Percentiles rank a stretch among this genome's conserved stretches.
Evolutionary conservation across 208 protist species (phyloP).

Genomic region (Leishmania major): DNA sequence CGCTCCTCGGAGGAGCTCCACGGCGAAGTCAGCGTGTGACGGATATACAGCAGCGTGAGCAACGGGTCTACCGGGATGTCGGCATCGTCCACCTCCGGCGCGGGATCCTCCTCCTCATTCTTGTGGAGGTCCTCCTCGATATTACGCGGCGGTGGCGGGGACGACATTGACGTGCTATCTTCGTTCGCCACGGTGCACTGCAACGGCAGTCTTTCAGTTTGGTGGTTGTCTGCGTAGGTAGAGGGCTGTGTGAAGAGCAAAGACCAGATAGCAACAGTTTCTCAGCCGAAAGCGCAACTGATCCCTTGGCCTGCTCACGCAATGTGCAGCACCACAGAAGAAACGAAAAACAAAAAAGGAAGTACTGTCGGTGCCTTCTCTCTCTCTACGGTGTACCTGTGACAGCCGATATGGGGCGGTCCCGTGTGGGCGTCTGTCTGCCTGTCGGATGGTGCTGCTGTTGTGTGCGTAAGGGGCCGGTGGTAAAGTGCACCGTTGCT

Average conservation of each 20-base stretch:
- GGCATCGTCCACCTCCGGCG: constrained; percentile 33
- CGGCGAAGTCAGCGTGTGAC: constrained; percentile 81
- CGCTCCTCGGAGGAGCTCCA: constrained; percentile 74
- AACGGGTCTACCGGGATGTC: constrained; percentile 84
- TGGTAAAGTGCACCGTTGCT: background rate
- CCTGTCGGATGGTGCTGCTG: background rate
- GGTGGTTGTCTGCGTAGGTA: background rate
- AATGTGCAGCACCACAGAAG: background rate
- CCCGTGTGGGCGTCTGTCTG: background rate
- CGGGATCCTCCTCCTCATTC: constrained; percentile 42
- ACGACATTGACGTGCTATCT: constrained; percentile 23
- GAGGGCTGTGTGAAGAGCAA: background rate
- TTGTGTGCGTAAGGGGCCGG: background rate
- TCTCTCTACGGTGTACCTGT: background rate
- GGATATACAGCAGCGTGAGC: constrained; percentile 77
- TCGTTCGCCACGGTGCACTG: background rate
- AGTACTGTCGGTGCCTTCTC: background rate
- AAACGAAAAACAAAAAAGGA: constrained; percentile 7
- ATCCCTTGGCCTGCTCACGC: background rate
- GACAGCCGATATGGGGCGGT: background rate
- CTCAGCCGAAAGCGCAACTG: background rate
- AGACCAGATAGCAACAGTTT: background rate
- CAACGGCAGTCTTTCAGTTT: background rate
- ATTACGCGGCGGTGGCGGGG: constrained; percentile 12
- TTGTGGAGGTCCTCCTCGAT: constrained; percentile 28